phyloP scores from a whole-genome alignment of 176 grass and related monocot species.

The Triticum turgidum region DNA sequence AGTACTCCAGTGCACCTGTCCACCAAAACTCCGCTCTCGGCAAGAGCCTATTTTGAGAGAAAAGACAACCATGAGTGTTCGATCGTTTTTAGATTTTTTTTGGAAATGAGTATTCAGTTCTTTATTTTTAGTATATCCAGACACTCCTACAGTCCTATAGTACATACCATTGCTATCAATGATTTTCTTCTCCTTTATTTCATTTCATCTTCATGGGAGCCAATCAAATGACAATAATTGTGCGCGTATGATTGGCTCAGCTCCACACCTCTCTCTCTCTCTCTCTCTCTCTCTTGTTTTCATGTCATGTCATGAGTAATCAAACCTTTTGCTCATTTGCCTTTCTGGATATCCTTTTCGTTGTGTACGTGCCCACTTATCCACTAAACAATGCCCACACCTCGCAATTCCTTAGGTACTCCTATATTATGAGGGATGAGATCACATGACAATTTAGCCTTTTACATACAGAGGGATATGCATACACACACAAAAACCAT shows the following conservation, averaged over 20 bases:
- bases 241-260: conserved; percentile 23
- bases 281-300: neutral
- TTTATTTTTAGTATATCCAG: neutral
- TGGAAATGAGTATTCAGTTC: neutral
- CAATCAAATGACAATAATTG: conserved; percentile 40
- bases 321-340: neutral
- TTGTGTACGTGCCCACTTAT: conserved; percentile 5
- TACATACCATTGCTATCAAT: neutral
- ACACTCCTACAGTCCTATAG: neutral
- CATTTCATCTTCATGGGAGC: neutral
- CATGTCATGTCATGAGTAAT: neutral
- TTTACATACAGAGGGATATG: no score
- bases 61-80: neutral
- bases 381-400: conserved; percentile 5
- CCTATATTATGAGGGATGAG: neutral
- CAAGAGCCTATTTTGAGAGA: no score
- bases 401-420: neutral
- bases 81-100: neutral
- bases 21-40: neutral
- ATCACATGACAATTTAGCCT: neutral
- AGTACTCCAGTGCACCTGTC: no score
- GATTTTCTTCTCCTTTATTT: neutral
- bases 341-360: neutral
- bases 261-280: neutral
- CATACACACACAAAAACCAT: no score